Evolutionary conservation across 805 yeast species (phyloP), one percentile per base, ranked within the genome.

Genomic region (Metschnikowia picachoensis): DNA sequence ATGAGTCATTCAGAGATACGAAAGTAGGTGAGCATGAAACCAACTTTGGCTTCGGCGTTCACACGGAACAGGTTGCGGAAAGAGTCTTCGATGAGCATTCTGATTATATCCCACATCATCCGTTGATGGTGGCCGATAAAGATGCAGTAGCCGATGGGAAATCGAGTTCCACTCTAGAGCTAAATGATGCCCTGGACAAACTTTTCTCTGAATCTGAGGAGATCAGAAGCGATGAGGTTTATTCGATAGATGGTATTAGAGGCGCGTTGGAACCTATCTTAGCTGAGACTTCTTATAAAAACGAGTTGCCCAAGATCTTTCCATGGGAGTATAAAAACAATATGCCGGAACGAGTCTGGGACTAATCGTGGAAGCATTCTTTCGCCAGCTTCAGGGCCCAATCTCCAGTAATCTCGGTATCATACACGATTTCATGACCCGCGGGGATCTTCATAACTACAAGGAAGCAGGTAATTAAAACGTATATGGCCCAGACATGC

Each of bases 301-400:
- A 15, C 8, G 17, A 30, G 10, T 29, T 38, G n/a, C 41, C 42
- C 16, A 39, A 59, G 39, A 39, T 68, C n/a, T 68, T 68, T 51
- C 73, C 73, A 2, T 68, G 73, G 73, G 73, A 68, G 50, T 61
- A 53, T 46, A 58, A 56, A 37, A 49, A 48, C n/a, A 7, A 12
- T 32, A 8, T 27, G 30, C 41, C 48, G 3, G 44, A 44, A 16
- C 17, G 48, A 13, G 48, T 44, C 13, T 44, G 48, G 48, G 48
- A 44, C 31, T 33, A 38, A 31, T 27, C 20, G 6, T 20, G 20
- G 20, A 6, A 20, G 20, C 20, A 20, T 20, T 2, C 6, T 20
- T 20, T 20, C 20, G 4, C 20, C 4, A 2, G 20, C 20, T 20
- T 20, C 20, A n/a, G 20, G 20, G 20, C 20, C 6, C 20, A 4